A percentile compares a stretch with the other conserved stretches of the same genome.
Conservation (phyloP, 345 rosid genomes). For the Melastoma malabathricum region DNA sequence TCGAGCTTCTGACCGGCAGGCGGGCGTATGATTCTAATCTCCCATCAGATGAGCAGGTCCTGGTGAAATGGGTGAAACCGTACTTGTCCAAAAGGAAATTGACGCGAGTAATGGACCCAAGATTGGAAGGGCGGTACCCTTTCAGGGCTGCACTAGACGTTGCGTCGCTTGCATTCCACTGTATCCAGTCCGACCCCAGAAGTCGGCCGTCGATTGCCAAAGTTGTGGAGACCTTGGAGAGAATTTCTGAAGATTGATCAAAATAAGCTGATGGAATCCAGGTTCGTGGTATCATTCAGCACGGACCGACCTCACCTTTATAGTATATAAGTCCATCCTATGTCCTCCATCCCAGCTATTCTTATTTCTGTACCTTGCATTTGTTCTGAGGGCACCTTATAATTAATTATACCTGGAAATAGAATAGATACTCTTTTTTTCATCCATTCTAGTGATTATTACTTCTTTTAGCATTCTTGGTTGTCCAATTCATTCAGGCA, state of each 20-base stretch:
- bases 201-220: slow-evolving; percentile 6
- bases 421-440: no score
- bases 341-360: no score
- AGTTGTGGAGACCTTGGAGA: slow-evolving; percentile 5
- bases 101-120: slow-evolving; percentile 9
- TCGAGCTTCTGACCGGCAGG: slow-evolving; percentile 11
- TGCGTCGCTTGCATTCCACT: slow-evolving; percentile 7
- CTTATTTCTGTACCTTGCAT: no score
- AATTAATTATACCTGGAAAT: no score
- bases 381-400: no score
- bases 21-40: slow-evolving; percentile 6
- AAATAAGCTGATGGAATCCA: no score
- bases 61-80: slow-evolving; percentile 13
- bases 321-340: no score
- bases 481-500: no score
- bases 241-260: background rate
- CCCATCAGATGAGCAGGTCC: background rate
- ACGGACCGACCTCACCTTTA: no score
- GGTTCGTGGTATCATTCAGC: no score
- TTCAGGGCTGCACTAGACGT: background rate
- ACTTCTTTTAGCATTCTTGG: no score
- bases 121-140: slow-evolving; percentile 5
- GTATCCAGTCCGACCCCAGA: slow-evolving; percentile 4
- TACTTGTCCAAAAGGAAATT: slow-evolving; percentile 10
- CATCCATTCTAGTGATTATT: no score